Conservation (phyloP, 1,139 yeast genomes). For the Debaryomyces psychrophilus region DNA sequence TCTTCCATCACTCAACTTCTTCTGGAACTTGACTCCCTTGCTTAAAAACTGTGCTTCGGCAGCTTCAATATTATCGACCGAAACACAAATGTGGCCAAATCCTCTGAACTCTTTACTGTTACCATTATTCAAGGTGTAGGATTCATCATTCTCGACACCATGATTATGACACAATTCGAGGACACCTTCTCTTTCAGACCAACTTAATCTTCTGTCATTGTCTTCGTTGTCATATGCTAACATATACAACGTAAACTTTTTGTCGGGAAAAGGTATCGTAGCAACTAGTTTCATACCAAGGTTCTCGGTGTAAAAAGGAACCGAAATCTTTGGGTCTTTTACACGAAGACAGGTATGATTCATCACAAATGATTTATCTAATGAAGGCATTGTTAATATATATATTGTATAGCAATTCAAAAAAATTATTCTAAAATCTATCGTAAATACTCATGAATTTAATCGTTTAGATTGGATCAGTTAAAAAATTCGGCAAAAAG, state of each 20-base stretch:
- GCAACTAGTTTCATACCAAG: slow-evolving; percentile 73
- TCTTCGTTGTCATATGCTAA: slow-evolving; percentile 59
- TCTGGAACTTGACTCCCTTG: slow-evolving; percentile 74
- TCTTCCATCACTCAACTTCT: slow-evolving; percentile 84
- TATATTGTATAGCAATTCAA: neutral
- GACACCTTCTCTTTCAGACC: slow-evolving; percentile 73
- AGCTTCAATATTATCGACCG: slow-evolving; percentile 76
- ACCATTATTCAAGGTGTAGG: slow-evolving; percentile 72
- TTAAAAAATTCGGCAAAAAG: neutral
- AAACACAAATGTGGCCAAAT: slow-evolving; percentile 89
- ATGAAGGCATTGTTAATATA: slow-evolving; percentile 29
- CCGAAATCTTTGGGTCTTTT: slow-evolving; percentile 74
- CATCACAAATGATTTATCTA: slow-evolving; percentile 46
- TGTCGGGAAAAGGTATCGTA: slow-evolving; percentile 55
- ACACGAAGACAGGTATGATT: slow-evolving; percentile 81
- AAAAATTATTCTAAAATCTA: neutral
- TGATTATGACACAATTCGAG: slow-evolving; percentile 83
- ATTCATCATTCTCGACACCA: slow-evolving; percentile 67
- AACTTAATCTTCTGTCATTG: slow-evolving; percentile 39
- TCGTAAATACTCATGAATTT: neutral
- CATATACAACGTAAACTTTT: slow-evolving; percentile 68
- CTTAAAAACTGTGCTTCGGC: slow-evolving; percentile 61
- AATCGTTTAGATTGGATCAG: neutral
- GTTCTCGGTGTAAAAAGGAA: slow-evolving; percentile 71
- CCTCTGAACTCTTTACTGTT: slow-evolving; percentile 85